A percentile compares a stretch with the other conserved stretches of the same genome.
Evolutionary conservation across 129 eudicot species (phyloP).

Genomic region (Flaveria sonorensis): DNA sequence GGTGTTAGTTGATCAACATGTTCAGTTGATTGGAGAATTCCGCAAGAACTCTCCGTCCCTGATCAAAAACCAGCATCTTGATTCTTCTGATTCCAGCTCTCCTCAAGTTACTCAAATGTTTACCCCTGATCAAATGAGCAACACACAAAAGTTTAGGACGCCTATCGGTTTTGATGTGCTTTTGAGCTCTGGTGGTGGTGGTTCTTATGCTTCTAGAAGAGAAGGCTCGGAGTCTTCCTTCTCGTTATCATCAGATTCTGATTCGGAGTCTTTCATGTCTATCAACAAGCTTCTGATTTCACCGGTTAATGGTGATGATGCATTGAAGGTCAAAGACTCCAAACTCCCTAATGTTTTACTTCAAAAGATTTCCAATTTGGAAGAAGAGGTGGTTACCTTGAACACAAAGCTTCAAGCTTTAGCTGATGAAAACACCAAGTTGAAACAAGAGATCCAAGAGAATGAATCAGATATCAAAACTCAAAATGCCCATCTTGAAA

Average conservation of each 20-base stretch:
- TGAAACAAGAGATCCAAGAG: conserved; percentile 49
- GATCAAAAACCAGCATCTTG: conserved; percentile 38
- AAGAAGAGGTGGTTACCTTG: conserved; percentile 41
- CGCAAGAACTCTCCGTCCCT: conserved; percentile 29
- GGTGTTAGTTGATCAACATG: conserved; percentile 55
- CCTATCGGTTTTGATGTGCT: conserved; percentile 43
- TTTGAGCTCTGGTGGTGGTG: conserved; percentile 55
- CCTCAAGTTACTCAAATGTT: conserved; percentile 39
- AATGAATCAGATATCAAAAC: conserved; percentile 31
- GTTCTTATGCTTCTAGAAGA: conserved; percentile 46
- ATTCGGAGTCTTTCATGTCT: conserved; percentile 59
- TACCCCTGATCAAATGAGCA: conserved; percentile 64
- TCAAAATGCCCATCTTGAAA: conserved; percentile 39
- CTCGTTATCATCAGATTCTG: conserved; percentile 71
- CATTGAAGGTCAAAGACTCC: conserved; percentile 28
- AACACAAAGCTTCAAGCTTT: conserved; percentile 48
- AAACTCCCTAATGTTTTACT: conserved; percentile 27
- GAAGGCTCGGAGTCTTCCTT: conserved; percentile 63
- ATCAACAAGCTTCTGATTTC: conserved; percentile 42
- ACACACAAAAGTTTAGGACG: conserved; percentile 33
- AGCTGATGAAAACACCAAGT: conserved; percentile 52
- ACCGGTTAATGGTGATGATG: conserved; percentile 36
- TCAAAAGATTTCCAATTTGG: conserved; percentile 43
- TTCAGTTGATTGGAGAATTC: conserved; percentile 39
- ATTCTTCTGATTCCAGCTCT: conserved; percentile 33